Evolutionary conservation across 257 asterid species (phyloP), one percentile per base, ranked within the genome.

Genomic region (Solanum ahanhuiri): DNA sequence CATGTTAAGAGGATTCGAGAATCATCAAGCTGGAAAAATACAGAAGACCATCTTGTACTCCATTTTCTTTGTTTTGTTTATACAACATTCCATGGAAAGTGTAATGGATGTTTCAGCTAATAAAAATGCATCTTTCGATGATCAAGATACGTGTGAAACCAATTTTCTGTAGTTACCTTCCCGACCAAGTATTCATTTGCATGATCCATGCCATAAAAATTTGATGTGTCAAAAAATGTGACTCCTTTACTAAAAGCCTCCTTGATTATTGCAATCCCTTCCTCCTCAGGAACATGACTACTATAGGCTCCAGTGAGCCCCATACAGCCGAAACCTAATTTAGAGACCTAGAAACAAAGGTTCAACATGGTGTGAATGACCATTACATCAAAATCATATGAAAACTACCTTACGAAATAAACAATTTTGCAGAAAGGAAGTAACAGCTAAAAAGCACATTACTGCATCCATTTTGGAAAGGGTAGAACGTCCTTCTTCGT

Each of bases 261-360:
- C 87, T 87, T 93, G 71, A 93, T 70, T 69, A 92, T 25, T 64
- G 90, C 90, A 75, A 92, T 87, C 22, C 91, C 94, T 85, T 91
- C 94, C 22, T 89, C 94, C 82, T 88, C 91, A 31, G 93, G 60
- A 39, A 93, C 28, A 45, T 93, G 93, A 58, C 48, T 43, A 85
- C 88, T 93, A 83, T 93, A 92, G 3, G 87, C 22, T 82, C 96
- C 93, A 30, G 90, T 81, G 73, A 93, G 90, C 83, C 94, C 94
- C 96, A 92, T 93, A 89, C 93, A 93, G 58, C 96, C 96, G 85
- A 75, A 93, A 28, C 96, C 96, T 58, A 93, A 51, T 69, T 87
- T 92, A 33, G 96, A 92, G 57, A 93, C 94, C 96, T 91, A 75
- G 39, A 77, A 77, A 77, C 83, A 43, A 77, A 77, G 64, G 64